Evolutionary conservation across 495 filamentous ascomycete genomes (phyloP).

Genomic region (Penicillium parvum): DNA sequence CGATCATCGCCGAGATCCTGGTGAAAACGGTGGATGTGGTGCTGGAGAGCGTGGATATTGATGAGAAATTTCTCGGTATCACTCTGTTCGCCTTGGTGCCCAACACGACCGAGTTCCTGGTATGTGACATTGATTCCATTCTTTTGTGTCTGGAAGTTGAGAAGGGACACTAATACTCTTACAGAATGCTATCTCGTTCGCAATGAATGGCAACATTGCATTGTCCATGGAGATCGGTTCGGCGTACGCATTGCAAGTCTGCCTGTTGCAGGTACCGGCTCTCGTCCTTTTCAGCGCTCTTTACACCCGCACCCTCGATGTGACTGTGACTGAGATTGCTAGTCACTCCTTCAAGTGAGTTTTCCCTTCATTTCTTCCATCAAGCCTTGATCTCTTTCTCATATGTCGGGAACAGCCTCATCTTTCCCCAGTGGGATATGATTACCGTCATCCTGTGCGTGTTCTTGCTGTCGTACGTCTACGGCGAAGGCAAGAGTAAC

Average conservation of each 20-base stretch:
- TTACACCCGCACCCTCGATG: conserved; percentile 44
- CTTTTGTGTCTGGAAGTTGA: too few species aligned
- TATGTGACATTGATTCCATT: conserved; percentile 39
- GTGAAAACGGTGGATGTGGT: conserved; percentile 96
- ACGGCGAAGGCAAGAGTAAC: conserved; percentile 87
- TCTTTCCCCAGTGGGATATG: conserved; percentile 99
- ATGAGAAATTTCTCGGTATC: conserved; percentile 97
- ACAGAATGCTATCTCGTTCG: conserved; percentile 97
- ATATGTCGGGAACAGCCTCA: conserved; percentile 51
- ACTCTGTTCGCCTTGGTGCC: conserved; percentile 96
- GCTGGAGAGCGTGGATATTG: conserved; percentile 79
- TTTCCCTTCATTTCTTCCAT: neutral
- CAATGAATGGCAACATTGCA: conserved; percentile 99
- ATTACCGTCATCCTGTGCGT: conserved; percentile 96
- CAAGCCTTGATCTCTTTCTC: neutral
- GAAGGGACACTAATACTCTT: conserved; percentile 27
- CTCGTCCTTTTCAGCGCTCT: conserved; percentile 87
- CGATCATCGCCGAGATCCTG: conserved; percentile 92
- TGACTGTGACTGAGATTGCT: conserved; percentile 55
- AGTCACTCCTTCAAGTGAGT: conserved; percentile 76
- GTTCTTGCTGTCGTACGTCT: conserved; percentile 95
- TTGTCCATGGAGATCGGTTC: conserved; percentile 99
- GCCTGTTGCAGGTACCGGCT: conserved; percentile 91
- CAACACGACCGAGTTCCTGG: conserved; percentile 96
- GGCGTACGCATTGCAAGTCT: conserved; percentile 95